Conservation (phyloP, 495 filamentous ascomycete genomes). For the Daldinia bambusicola region DNA sequence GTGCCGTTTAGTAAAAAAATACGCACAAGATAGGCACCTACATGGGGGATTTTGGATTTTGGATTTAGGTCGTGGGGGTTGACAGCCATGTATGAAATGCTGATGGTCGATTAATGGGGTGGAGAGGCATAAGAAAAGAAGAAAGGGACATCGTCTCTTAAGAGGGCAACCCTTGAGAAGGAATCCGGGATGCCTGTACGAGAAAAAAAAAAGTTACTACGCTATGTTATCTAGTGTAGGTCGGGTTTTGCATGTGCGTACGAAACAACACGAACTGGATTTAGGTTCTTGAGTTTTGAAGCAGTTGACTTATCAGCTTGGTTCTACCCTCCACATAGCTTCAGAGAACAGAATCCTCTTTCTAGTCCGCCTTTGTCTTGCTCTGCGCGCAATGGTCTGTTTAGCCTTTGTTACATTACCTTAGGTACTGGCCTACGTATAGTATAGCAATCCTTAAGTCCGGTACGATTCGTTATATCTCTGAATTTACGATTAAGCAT, state of each 20-base stretch:
- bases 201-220: neutral
- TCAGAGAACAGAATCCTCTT: no score
- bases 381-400: no score
- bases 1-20: neutral
- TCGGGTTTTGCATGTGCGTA: neutral
- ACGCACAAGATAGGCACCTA: neutral
- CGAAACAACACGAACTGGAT: neutral
- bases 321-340: no score
- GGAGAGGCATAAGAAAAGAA: neutral
- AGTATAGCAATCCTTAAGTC: no score
- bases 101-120: constrained; percentile 3
- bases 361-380: no score
- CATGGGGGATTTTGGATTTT: neutral
- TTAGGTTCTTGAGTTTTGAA: neutral
- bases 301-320: neutral
- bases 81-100: neutral
- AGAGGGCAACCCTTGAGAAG: neutral
- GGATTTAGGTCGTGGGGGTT: neutral
- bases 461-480: no score
- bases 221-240: neutral
- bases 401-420: no score
- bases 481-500: no score
- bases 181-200: neutral
- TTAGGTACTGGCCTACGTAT: no score
- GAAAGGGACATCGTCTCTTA: neutral